Evolutionary conservation across 257 asterid species (phyloP).

Genomic region (Coffea eugenioides): DNA sequence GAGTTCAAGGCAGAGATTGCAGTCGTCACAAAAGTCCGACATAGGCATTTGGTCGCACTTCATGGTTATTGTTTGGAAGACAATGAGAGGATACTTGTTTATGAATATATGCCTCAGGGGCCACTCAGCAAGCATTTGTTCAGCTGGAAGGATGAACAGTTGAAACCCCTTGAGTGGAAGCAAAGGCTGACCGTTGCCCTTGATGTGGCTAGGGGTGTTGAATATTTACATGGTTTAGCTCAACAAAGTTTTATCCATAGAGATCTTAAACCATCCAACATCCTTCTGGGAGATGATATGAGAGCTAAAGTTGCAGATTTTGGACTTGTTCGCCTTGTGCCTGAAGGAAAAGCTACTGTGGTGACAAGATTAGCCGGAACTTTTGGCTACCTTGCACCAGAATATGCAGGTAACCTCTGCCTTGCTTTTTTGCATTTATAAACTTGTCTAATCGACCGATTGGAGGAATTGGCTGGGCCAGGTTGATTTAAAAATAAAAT

Average conservation of each 20-base stretch:
- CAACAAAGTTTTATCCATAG: constrained; percentile 88
- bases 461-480: background rate
- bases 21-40: constrained; percentile 83
- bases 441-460: background rate
- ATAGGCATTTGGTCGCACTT: constrained; percentile 83
- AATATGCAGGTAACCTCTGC: constrained; percentile 52
- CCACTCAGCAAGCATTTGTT: constrained; percentile 70
- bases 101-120: constrained; percentile 91
- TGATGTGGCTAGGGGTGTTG: constrained; percentile 90
- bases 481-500: background rate
- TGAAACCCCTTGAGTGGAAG: constrained; percentile 88
- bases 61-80: constrained; percentile 80
- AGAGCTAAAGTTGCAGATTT: constrained; percentile 90
- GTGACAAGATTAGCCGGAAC: constrained; percentile 86
- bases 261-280: constrained; percentile 86
- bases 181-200: constrained; percentile 67
- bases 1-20: constrained; percentile 89
- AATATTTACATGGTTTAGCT: constrained; percentile 80
- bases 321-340: constrained; percentile 89
- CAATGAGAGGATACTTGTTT: constrained; percentile 72
- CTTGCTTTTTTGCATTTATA: background rate
- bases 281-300: constrained; percentile 89
- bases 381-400: constrained; percentile 87
- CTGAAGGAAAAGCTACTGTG: constrained; percentile 77
- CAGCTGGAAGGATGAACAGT: constrained; percentile 64